Evolutionary conservation across 352 stramenopile species (phyloP), one percentile per base, ranked within the genome.

Genomic region (Globisporangium uncinulatum): DNA sequence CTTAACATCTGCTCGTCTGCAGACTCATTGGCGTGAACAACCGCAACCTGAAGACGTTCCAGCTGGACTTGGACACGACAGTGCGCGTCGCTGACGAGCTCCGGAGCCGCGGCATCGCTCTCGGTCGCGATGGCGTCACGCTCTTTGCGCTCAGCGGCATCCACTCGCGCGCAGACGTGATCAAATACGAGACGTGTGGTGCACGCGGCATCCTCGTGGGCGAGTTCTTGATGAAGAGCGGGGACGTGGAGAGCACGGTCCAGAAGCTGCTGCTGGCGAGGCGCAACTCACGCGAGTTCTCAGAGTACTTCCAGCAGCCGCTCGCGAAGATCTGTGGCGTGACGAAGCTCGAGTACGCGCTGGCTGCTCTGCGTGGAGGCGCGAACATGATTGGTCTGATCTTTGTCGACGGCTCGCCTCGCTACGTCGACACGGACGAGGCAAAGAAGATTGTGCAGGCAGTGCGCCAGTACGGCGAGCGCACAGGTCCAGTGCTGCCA

Each of bases 1-100:
- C n/a, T n/a, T n/a, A n/a, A n/a, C n/a, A n/a, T n/a, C n/a, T n/a
- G n/a, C n/a, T n/a, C n/a, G n/a, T n/a, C n/a, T n/a, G n/a, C 48
- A 84, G 75, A 29, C 86, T 99, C 6, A 98, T 99, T 68, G 97
- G 97, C 21, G 96, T 99, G 9, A 99, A 99, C 72, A 99, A 99
- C 83, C 91, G 97, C 43, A 97, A 99, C 70, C 73, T 99, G 39
- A 96, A 98, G 65, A 98, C 95, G 24, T 99, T 99, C 67, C 94
- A 99, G 73, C 83, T 99, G 54, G 96, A 99, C 69, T 79, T 99
- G 65, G 80, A 89, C 62, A 98, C 90, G 32, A 99, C 96, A 0
- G 86, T 96, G 39, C 85, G 91, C 51, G 83, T 98, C 37, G 87
- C 93, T 13, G 73, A 91, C 6, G 78, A 83, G 19, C 86, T 98